Conservation (phyloP, 805 yeast species). For the Debaryomyces tyrocola region DNA sequence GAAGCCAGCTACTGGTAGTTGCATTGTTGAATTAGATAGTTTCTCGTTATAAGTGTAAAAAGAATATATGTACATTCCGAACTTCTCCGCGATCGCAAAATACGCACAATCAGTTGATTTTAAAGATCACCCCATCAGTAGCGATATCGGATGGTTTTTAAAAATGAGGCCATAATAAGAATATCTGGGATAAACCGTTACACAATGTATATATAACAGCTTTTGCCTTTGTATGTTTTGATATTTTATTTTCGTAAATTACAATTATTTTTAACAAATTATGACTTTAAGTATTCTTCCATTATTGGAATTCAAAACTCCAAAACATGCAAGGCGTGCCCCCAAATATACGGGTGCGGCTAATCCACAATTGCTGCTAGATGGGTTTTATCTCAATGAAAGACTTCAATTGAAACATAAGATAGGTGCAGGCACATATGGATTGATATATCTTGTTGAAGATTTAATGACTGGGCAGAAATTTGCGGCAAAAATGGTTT, state of each 20-base stretch:
- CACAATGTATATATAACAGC: too few relatives aligned
- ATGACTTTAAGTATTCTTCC: too few relatives aligned
- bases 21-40: slow-evolving; percentile 18
- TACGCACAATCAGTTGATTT: neutral
- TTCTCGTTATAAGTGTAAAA: neutral
- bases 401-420: slow-evolving; percentile 46
- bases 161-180: too few relatives aligned
- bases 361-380: neutral
- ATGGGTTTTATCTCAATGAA: slow-evolving; percentile 26
- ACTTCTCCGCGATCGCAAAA: slow-evolving; percentile 1
- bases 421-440: slow-evolving; percentile 86
- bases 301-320: too few relatives aligned
- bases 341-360: too few relatives aligned
- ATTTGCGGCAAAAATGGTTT: slow-evolving; percentile 72
- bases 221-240: too few relatives aligned
- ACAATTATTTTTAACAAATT: too few relatives aligned
- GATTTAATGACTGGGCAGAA: slow-evolving; percentile 50
- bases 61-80: neutral
- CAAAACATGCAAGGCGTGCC: too few relatives aligned
- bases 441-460: slow-evolving; percentile 70
- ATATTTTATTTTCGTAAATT: too few relatives aligned
- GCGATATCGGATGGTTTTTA: too few relatives aligned
- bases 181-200: too few relatives aligned
- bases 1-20: slow-evolving; percentile 56
- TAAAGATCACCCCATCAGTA: neutral